Evolutionary conservation across 179 eudicot species (phyloP).

Genomic region (Silene noctiflora): DNA sequence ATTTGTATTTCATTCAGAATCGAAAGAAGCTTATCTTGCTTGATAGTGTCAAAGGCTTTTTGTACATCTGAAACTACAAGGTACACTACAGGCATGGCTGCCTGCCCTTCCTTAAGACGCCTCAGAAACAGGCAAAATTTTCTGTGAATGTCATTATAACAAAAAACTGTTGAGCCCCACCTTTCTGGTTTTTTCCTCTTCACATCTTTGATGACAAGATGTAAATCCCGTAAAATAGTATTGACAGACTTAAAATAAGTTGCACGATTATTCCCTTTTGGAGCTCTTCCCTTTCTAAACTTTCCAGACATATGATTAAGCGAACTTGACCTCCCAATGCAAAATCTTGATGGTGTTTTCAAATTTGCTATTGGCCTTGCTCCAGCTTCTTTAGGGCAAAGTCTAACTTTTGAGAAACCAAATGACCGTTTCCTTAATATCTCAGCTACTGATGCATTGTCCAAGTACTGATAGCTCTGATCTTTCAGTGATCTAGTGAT

Average conservation of each 20-base stretch:
- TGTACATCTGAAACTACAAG: constrained; percentile 82
- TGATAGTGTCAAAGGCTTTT: constrained; percentile 84
- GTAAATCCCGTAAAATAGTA: constrained; percentile 58
- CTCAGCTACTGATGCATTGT: constrained; percentile 34
- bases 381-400: constrained; percentile 71
- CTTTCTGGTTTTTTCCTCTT: constrained; percentile 53
- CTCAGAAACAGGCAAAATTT: constrained; percentile 65
- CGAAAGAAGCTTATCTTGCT: constrained; percentile 71
- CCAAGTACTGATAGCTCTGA: constrained; percentile 41
- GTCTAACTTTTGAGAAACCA: constrained; percentile 83
- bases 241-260: constrained; percentile 57
- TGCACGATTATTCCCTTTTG: constrained; percentile 16
- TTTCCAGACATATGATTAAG: constrained; percentile 16
- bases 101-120: constrained; percentile 45
- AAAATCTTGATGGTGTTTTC: constrained; percentile 55
- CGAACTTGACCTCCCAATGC: constrained; percentile 16
- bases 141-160: constrained; percentile 67
- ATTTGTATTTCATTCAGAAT: constrained; percentile 53
- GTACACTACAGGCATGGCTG: constrained; percentile 44
- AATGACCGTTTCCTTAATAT: constrained; percentile 55
- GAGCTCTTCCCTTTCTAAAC: constrained; percentile 13
- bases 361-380: constrained; percentile 74
- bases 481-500: constrained; percentile 34
- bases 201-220: constrained; percentile 59
- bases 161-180: constrained; percentile 86